A percentile compares a stretch with the other conserved stretches of the same genome.
Evolutionary conservation across 495 filamentous ascomycete species (phyloP).

Genomic region (Astrocystis sublimbata): DNA sequence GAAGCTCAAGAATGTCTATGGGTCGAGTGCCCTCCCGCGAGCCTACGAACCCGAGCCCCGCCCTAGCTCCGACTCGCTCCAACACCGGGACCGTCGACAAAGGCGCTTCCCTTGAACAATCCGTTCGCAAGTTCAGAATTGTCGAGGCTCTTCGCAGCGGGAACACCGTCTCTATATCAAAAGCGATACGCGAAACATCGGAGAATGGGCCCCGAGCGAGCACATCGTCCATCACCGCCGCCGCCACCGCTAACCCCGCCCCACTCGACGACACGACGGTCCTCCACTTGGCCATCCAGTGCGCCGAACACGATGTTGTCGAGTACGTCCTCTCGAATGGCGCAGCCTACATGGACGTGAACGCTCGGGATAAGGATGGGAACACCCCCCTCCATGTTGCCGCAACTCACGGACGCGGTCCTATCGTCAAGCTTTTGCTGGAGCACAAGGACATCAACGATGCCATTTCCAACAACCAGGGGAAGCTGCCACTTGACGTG

Average conservation of each 20-base stretch:
- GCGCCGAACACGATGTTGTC: constrained; percentile 91
- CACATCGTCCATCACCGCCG: constrained; percentile 54
- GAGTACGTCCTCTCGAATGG: constrained; percentile 85
- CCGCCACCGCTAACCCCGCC: constrained; percentile 37
- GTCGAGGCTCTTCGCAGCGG: constrained; percentile 90
- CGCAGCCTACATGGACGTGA: constrained; percentile 70
- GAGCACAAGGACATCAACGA: constrained; percentile 83
- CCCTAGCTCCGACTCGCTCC: constrained; percentile 27
- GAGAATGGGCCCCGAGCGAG: constrained; percentile 52
- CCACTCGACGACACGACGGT: constrained; percentile 78
- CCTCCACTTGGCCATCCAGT: constrained; percentile 94
- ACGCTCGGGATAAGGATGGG: constrained; percentile 86
- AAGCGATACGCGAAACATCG: constrained; percentile 72
- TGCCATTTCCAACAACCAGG: constrained; percentile 83
- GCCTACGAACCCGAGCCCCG: constrained; percentile 20
- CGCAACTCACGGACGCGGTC: constrained; percentile 72
- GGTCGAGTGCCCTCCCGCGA: constrained; percentile 40
- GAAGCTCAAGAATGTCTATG: constrained; percentile 47
- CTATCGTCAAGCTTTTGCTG: constrained; percentile 78
- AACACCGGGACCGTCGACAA: constrained; percentile 37
- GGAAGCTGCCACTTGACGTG: constrained; percentile 83
- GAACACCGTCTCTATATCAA: constrained; percentile 85
- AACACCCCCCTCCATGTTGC: constrained; percentile 93
- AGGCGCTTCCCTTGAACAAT: constrained; percentile 79
- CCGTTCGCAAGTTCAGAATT: constrained; percentile 87